Base-by-base conservation (phyloP, 2,329 filamentous ascomycete species). In the Trichoderma atroviride region DNA sequence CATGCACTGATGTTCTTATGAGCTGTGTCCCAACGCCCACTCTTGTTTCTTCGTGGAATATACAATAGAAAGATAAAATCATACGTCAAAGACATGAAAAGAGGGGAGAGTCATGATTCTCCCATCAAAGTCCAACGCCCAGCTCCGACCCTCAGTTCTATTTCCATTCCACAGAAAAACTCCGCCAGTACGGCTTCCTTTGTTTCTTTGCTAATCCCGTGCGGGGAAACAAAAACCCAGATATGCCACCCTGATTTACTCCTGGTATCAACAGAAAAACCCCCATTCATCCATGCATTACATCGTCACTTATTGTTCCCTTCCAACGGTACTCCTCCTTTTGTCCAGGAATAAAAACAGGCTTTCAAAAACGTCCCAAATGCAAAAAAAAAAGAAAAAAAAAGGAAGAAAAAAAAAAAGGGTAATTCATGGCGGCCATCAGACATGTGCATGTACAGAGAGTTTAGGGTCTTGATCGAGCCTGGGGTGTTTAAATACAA, bases 261-360 rank as follows among this genome's bases (percentile, higher is more conserved):
- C 57, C 57, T 24, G 57, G 33, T 43, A 59, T n/a, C 22, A 27
- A 11, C 29, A 35, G 37, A 13, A 43, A 43, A 22, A 35, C 56
- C 14, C 57, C 56, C 14, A 37, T 58, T 56, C 59, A 24, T 59
- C 59, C 31, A 60, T 57, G 40, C 57, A 47, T 64, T 69, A 52
- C 22, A 16, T 55, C 52, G 50, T 52, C 50, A 55, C 4, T 29
- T 29, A 19, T 29, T 35, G 13, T 2, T 55, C 52, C 52, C 19
- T 31, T 31, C 16, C 14, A 27, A 27, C 14, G 14, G 3, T 31
- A 16, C 29, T 35, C 40, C 35, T 24, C 40, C 33, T 4, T 27
- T 27, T 29, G 40, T n/a, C 55, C 55, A 58, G 13, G 16, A 13
- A 13, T 11, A 37, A 37, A 58, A 37, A 58, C 11, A 24, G 22